A percentile compares a stretch with the other conserved stretches of the same genome.
These are phyloP conservation scores for Leavenworthia alabamica DNA, from an alignment of 345 rosid genomes.

Conservation along the genomic window DNA sequence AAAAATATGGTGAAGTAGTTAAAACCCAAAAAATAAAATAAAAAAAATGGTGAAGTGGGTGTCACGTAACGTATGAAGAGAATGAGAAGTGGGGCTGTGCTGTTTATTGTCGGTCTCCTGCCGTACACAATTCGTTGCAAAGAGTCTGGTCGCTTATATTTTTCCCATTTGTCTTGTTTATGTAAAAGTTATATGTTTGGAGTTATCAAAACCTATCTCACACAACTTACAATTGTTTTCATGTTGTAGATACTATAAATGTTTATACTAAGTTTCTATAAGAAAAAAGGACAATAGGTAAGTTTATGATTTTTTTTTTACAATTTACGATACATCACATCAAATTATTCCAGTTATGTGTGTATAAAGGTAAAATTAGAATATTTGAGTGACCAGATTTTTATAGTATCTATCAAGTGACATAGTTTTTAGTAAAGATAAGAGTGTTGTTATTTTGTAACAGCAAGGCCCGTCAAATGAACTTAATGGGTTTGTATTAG, in stretches of 20 bases:
- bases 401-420: too few species aligned
- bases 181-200: background rate
- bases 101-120: slow-evolving; percentile 23
- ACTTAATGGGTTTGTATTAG: background rate
- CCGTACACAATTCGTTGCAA: slow-evolving; percentile 15
- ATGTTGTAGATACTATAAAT: too few species aligned
- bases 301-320: too few species aligned
- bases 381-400: too few species aligned
- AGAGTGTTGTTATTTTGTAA: background rate
- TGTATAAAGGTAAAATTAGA: too few species aligned
- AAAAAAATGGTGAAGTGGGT: slow-evolving; percentile 22
- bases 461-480: background rate
- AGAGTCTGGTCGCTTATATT: background rate
- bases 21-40: background rate
- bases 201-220: background rate
- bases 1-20: background rate
- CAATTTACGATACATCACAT: too few species aligned
- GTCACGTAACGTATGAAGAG: slow-evolving; percentile 28
- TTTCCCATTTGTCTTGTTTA: background rate
- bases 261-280: too few species aligned
- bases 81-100: slow-evolving; percentile 28
- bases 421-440: too few species aligned
- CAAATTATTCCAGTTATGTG: too few species aligned
- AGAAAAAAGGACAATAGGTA: too few species aligned
- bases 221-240: background rate